These are phyloP conservation scores for Tuber microsphaerosporum DNA, from an alignment of 495 filamentous ascomycete species.

Conservation along the genomic window DNA sequence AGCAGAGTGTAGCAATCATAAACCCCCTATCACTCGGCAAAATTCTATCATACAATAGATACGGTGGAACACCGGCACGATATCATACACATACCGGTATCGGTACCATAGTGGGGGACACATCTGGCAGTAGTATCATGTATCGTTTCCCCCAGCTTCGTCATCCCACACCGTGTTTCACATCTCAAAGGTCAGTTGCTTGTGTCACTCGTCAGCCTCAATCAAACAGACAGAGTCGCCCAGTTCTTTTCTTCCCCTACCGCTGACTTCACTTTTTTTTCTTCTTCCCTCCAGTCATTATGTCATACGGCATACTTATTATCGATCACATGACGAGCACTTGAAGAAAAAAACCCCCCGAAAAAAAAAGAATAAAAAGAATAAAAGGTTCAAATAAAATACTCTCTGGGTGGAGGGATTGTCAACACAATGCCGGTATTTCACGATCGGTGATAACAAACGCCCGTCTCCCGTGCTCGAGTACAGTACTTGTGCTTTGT, in stretches of 20 bases:
- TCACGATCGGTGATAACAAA: conserved; percentile 1
- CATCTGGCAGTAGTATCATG: neutral
- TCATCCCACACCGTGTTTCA: neutral
- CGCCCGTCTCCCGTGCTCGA: neutral
- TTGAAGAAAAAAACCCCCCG: neutral
- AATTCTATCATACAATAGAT: neutral
- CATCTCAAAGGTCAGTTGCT: neutral
- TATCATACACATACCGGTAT: neutral
- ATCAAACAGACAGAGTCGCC: neutral
- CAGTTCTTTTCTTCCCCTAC: neutral
- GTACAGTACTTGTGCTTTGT: neutral
- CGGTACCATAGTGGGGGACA: neutral
- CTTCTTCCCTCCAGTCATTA: neutral
- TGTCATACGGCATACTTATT: neutral
- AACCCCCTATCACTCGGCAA: neutral
- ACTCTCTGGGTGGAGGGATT: neutral
- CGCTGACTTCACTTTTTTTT: neutral
- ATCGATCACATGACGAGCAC: conserved; percentile 1
- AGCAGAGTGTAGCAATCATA: neutral
- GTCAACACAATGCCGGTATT: neutral
- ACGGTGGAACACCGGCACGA: too few relatives aligned
- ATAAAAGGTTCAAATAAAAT: neutral
- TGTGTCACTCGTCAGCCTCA: neutral
- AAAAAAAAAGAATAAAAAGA: neutral
- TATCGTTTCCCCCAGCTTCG: neutral